Evolutionary conservation across 768 basidiomycete species (phyloP), one percentile per base, ranked within the genome.

Genomic region (Cystofilobasidium macerans): DNA sequence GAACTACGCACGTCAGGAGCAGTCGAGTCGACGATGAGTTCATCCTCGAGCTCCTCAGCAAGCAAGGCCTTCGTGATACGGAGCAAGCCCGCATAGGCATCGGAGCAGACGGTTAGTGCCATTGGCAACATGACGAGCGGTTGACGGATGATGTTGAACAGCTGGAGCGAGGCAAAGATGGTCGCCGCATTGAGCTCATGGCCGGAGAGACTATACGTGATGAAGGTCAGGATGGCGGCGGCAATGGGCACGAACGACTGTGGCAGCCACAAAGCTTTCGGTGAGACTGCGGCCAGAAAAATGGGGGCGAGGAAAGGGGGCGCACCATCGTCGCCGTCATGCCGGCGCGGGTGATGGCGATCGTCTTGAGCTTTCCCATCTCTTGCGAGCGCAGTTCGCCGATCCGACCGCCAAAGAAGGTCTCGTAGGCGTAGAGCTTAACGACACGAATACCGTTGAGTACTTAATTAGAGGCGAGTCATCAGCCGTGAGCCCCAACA

Each of bases 371-470:
- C 42, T 73, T 65, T 0, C 35, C 62, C 20, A 75, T 59, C 54
- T 76, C 76, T 33, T 72, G 40, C 45, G 59, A 59, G 24, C 76
- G 65, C 56, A 74, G 63, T 0, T 63, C 67, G 7, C 69, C 54
- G 35, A 75, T 69, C 30, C 72, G 69, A 0, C 61, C 35, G 14
- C 69, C 70, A 47, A 76, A 76, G 57, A 70, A 73, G 32, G 63
- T 63, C 71, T 84, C 84, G 81, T 83, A 85, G 0, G 82, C 82
- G 71, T 83, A 85, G 33, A 80, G 76, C 74, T 86, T 86, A 70
- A 86, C 79, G 6, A 85, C 78, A 4, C 85, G 80, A 63, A 86
- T 85, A 47, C 83, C 83, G 73, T 84, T 83, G 18, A 88, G 75
- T 2, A 87, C 65, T 65, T 35, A n/a, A 22, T 24, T 11, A 14